A percentile compares a stretch with the other conserved stretches of the same genome.
These are phyloP conservation scores for Tardiomyces blankii DNA, from an alignment of 1,139 yeast genomes.

Conservation along the genomic window DNA sequence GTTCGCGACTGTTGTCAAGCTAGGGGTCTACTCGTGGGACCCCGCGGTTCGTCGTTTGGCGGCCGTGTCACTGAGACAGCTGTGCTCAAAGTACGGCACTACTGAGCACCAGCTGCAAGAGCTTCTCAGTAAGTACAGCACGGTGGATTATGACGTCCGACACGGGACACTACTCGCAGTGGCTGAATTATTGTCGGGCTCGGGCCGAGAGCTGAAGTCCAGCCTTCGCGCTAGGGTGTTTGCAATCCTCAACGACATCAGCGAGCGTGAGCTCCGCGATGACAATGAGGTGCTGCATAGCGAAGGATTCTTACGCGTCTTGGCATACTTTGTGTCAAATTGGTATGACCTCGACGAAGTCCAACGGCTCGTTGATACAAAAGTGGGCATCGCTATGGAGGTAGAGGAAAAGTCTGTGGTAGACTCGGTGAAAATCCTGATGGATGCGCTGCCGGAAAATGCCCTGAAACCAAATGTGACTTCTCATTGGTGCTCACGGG, in stretches of 20 bases:
- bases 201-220: neutral
- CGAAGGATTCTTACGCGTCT: constrained; percentile 13
- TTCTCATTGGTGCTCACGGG: constrained; percentile 7
- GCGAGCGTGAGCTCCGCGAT: constrained; percentile 8
- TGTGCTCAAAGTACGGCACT: constrained; percentile 1
- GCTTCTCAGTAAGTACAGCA: constrained; percentile 5
- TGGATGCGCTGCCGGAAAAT: neutral
- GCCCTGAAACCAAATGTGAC: neutral
- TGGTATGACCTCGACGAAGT: neutral
- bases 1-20: constrained; percentile 8
- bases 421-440: neutral
- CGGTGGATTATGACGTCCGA: constrained; percentile 12
- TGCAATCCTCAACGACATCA: neutral
- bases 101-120: constrained; percentile 1
- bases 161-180: constrained; percentile 17
- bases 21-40: constrained; percentile 25
- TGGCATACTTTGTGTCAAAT: constrained; percentile 1
- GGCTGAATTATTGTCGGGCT: constrained; percentile 10
- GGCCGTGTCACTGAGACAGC: constrained; percentile 15
- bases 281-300: constrained; percentile 11
- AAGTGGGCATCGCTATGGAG: constrained; percentile 2
- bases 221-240: neutral
- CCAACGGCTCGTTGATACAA: neutral
- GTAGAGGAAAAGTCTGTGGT: neutral
- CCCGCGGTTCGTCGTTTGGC: constrained; percentile 32